Percentiles rank a stretch among this genome's conserved stretches.
These are phyloP conservation scores for Aristolochia californica DNA, from an alignment of 164 flowering plant genomes.

Conservation along the genomic window DNA sequence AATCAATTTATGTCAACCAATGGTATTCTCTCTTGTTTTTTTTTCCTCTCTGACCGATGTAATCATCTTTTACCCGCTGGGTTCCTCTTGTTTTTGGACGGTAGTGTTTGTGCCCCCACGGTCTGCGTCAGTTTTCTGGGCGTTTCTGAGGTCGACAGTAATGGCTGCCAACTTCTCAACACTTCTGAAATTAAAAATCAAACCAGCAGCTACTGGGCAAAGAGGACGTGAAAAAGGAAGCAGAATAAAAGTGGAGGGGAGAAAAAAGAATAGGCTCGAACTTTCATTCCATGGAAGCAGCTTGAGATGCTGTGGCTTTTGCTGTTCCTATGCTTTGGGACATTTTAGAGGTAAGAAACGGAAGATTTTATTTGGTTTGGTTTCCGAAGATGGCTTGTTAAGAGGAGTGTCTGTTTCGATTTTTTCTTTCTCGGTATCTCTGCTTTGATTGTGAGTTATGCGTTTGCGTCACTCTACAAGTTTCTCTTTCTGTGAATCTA, in stretches of 20 bases:
- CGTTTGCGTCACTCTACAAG: no score
- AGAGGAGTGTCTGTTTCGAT: background rate
- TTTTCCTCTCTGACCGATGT: background rate
- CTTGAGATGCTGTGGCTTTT: background rate
- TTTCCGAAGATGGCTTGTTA: background rate
- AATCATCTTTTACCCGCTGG: conserved; percentile 1
- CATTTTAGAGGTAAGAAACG: background rate
- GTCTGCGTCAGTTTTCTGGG: background rate
- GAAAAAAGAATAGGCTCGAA: background rate
- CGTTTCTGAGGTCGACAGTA: conserved; percentile 3
- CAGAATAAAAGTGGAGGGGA: background rate
- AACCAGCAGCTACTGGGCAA: background rate
- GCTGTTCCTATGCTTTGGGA: background rate
- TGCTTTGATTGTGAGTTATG: no score
- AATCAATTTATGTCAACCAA: conserved; percentile 1
- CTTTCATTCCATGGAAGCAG: background rate
- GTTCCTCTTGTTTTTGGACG: background rate
- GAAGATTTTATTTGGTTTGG: background rate
- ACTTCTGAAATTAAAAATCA: background rate
- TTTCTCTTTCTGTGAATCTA: no score
- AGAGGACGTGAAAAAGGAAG: background rate
- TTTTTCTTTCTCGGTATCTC: no score
- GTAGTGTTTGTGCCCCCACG: background rate
- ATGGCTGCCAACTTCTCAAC: conserved; percentile 2
- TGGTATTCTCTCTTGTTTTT: background rate